Base-by-base conservation (phyloP, 1,284 basidiomycete genomes). In the Chondrostereum purpureum region DNA sequence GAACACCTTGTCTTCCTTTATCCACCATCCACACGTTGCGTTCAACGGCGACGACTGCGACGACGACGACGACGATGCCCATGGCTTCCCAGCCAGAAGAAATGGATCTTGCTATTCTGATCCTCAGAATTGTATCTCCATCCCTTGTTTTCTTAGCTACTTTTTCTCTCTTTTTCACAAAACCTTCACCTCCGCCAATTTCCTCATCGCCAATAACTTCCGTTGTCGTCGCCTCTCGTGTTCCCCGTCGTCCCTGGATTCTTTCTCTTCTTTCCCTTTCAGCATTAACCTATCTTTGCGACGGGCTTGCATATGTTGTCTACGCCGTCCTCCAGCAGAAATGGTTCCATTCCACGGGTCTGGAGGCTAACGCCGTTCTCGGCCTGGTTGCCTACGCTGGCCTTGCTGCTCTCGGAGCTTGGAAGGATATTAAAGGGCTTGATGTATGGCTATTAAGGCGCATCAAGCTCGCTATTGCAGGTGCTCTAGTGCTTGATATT, bases 241-340 rank as follows among this genome's bases (percentile, higher is more conserved):
- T 79, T 45, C 88, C 88, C 38, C 82, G 89, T 61, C 78, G 83
- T 47, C 74, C 75, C 43, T 64, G 80, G 52, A 88, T 92, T 60
- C 70, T 89, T 45, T 62, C 69, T 43, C 67, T 89, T 53, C 70
- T 91, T 43, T 77, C 80, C 46, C 68, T 89, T 42, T 58, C 80
- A 63, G 81, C 92, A 68, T 53, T 94, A 67, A 73, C 92, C 62
- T 81, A 90, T 77, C 78, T 99, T 70, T 68, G 92, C 66, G 77
- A 99, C 75, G 73, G 94, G 46, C 65, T 85, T 42, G 69, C 80
- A 5, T 83, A 86, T 55, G 76, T 82, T 42, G 62, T 77, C 17
- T 74, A 74, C 55, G 77, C 81, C 18, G 71, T 89, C 37, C 55
- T 89, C 50, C 66, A 72, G 54, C 78, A 81, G 55, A 53, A 68